These are phyloP conservation scores for Phytophthora pluvialis DNA, from an alignment of 352 stramenopile species.

Conservation along the genomic window DNA sequence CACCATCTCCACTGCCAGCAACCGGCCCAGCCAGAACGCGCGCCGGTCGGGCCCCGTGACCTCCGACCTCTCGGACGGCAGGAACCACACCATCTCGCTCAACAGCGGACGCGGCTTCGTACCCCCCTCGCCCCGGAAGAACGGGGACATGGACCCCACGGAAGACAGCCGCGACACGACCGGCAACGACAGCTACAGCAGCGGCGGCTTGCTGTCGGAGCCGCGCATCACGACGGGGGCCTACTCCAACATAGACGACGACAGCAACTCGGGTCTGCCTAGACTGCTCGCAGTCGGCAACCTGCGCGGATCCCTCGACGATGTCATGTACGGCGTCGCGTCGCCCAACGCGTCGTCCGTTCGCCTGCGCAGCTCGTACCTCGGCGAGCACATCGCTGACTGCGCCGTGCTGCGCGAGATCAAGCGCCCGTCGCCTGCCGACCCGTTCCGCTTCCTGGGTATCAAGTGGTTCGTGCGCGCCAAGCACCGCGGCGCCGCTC, in stretches of 20 bases:
- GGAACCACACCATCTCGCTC: constrained; percentile 17
- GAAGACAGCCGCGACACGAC: constrained; percentile 33
- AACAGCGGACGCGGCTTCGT: constrained; percentile 18
- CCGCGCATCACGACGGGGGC: constrained; percentile 32
- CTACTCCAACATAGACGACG: constrained; percentile 18
- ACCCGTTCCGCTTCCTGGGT: constrained; percentile 62
- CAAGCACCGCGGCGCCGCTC: constrained; percentile 37
- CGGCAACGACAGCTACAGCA: constrained; percentile 35
- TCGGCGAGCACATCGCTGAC: constrained; percentile 58
- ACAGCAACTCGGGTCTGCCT: constrained; percentile 39
- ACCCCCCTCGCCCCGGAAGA: constrained; percentile 25
- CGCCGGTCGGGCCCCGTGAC: constrained; percentile 15
- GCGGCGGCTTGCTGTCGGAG: constrained; percentile 22
- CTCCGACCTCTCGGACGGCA: constrained; percentile 23
- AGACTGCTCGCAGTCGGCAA: constrained; percentile 49
- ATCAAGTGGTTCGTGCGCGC: constrained; percentile 67
- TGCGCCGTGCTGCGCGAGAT: constrained; percentile 53
- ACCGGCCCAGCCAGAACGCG: constrained; percentile 31
- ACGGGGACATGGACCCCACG: constrained; percentile 17
- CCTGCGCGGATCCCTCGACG: constrained; percentile 50
- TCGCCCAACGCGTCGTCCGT: constrained; percentile 43
- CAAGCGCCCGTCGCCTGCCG: constrained; percentile 40
- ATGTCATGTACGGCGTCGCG: constrained; percentile 68
- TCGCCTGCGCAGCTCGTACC: constrained; percentile 53
- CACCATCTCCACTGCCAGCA: constrained; percentile 26